Base-by-base conservation (phyloP, 208 protist species). In the Zelonia costaricensis region DNA sequence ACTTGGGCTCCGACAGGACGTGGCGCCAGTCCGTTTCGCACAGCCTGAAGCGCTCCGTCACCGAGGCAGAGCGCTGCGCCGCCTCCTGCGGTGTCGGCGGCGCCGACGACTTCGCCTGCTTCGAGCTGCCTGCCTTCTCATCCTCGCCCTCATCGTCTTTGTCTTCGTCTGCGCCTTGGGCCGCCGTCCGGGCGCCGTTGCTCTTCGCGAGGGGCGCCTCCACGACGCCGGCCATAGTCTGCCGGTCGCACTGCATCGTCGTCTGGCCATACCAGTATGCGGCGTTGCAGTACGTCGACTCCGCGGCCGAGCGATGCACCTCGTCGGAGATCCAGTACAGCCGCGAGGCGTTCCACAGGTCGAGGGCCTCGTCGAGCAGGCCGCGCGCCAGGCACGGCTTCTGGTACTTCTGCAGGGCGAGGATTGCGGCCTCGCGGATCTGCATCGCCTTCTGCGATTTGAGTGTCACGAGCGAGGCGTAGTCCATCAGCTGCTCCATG, bases 401-500 rank as follows among this genome's bases (percentile, higher is more conserved):
- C 7, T 46, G 6, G 13, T 58, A 42, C 18, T 46, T 45, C 54
- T 57, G 39, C 53, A 68, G 42, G 0, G 48, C 40, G n/a, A 52
- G 47, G 18, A 69, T 22, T 10, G 52, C 49, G 7, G 77, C 81
- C 46, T 76, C 54, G 15, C 62, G 74, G 22, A 77, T 67, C 51
- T 55, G 33, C 13, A 15, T 23, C 18, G 80, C 80, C 22, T 70
- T 73, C 45, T 78, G 65, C 27, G 71, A 48, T 4, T 47, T 39
- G 35, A 65, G 28, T 36, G 10, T 3, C 16, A 18, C 51, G 16
- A 75, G 52, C 13, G 42, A n/a, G 25, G 72, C 75, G 47, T 78
- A 52, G 30, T 88, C 82, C 16, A 75, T 27, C 10, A 79, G 44
- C 30, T 40, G 10, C 35, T 88, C 74, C 28, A 62, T 52, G 33